These are phyloP conservation scores for Jatropha multifida DNA, from an alignment of 441 rosid genomes.

Conservation along the genomic window DNA sequence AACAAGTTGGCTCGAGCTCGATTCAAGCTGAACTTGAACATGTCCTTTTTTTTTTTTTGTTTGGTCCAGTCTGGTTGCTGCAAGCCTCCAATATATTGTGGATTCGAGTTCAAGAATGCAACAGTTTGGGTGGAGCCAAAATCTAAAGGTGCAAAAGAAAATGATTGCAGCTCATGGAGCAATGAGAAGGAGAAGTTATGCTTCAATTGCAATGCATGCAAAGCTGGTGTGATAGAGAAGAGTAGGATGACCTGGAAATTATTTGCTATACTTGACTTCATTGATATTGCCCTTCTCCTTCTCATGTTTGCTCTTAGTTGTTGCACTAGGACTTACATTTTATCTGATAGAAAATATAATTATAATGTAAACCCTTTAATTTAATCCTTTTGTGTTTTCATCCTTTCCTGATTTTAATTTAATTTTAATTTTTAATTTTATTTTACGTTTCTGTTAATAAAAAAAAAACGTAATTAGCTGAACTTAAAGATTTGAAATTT, in stretches of 20 bases:
- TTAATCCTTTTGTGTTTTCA: neutral
- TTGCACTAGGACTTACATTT: conserved; percentile 20
- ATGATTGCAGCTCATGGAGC: conserved; percentile 54
- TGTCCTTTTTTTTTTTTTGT: neutral
- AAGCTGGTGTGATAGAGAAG: conserved; percentile 48
- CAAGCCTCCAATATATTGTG: conserved; percentile 54
- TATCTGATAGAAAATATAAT: neutral
- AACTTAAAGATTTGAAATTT: no score
- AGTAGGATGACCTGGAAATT: conserved; percentile 45
- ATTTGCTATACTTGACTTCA: conserved; percentile 35
- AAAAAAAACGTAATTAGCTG: no score
- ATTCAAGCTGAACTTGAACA: no score
- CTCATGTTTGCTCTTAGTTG: conserved; percentile 31
- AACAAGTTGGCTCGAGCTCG: no score
- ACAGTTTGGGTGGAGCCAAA: conserved; percentile 38
- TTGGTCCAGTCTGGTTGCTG: conserved; percentile 56
- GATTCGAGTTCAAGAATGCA: conserved; percentile 41
- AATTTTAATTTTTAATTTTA: neutral
- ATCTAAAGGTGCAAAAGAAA: conserved; percentile 7
- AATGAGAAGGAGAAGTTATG: conserved; percentile 48
- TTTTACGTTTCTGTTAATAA: no score
- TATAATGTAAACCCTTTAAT: neutral
- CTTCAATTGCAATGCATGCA: conserved; percentile 55
- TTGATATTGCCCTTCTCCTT: conserved; percentile 32
- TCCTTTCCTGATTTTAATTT: neutral